Evolutionary conservation across 352 stramenopile species (phyloP).

Genomic region (Lagenidium giganteum): DNA sequence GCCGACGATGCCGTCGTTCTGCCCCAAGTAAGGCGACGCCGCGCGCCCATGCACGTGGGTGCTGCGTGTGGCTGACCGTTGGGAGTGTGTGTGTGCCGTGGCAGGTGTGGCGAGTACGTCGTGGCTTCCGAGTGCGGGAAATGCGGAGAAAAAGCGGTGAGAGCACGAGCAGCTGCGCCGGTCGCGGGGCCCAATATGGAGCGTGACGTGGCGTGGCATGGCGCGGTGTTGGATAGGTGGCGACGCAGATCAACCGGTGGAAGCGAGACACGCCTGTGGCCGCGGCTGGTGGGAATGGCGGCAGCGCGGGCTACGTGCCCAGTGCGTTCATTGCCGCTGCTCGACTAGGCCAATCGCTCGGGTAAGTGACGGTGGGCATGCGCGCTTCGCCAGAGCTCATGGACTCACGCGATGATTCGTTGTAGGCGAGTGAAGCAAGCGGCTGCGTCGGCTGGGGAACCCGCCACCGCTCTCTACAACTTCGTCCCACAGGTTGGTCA

Average conservation of each 20-base stretch:
- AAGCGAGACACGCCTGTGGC: slow-evolving; percentile 44
- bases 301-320: slow-evolving; percentile 50
- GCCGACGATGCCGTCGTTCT: slow-evolving; percentile 57
- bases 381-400: not conserved
- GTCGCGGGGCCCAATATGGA: too few relatives aligned
- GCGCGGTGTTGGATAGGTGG: slow-evolving; percentile 3
- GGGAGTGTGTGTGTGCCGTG: not conserved
- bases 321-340: slow-evolving; percentile 57
- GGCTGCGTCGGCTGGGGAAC: too few relatives aligned
- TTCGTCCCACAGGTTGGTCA: slow-evolving; percentile 61
- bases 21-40: slow-evolving; percentile 37
- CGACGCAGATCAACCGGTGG: slow-evolving; percentile 41
- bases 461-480: slow-evolving; percentile 70
- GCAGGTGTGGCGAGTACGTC: slow-evolving; percentile 62
- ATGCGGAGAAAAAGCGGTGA: slow-evolving; percentile 59
- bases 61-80: not conserved
- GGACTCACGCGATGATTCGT: not conserved
- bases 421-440: not conserved
- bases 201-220: not conserved
- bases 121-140: slow-evolving; percentile 42
- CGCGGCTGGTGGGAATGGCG: slow-evolving; percentile 20
- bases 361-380: slow-evolving; percentile 17
- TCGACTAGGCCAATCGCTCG: slow-evolving; percentile 42
- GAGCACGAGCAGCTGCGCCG: not conserved
- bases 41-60: not conserved